Evolutionary conservation across 768 basidiomycete species (phyloP).

Genomic region (Strobilomyces echinocephalus): DNA sequence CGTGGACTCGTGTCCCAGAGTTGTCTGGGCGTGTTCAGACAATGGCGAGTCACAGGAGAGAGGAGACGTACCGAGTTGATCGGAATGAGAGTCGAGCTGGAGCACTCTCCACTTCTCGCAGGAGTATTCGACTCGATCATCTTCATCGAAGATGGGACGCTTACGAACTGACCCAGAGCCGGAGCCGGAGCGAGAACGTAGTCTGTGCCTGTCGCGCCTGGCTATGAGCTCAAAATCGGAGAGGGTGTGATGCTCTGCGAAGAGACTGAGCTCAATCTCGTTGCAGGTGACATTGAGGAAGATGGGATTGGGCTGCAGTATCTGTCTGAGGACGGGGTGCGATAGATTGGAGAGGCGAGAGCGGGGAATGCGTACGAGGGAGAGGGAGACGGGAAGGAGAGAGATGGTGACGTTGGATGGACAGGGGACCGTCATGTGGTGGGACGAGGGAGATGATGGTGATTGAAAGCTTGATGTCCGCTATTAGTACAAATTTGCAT

Average conservation of each 20-base stretch:
- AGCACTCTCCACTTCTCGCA: conserved; percentile 74
- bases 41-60: background rate
- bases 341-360: conserved; percentile 56
- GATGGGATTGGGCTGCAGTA: conserved; percentile 59
- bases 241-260: conserved; percentile 56
- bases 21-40: conserved; percentile 41
- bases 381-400: conserved; percentile 65
- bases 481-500: conserved; percentile 8
- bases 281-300: conserved; percentile 78
- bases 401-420: conserved; percentile 52
- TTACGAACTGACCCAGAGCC: conserved; percentile 33
- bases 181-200: conserved; percentile 40
- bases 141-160: conserved; percentile 26
- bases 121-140: conserved; percentile 59
- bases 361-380: conserved; percentile 72
- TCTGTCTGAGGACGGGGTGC: conserved; percentile 61
- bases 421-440: conserved; percentile 19
- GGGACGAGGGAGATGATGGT: conserved; percentile 1
- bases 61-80: conserved; percentile 51
- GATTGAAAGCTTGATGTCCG: no score
- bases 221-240: conserved; percentile 60
- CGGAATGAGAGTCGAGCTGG: conserved; percentile 76
- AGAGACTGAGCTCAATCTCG: conserved; percentile 71
- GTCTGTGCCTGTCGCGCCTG: conserved; percentile 47
- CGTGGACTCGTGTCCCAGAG: conserved; percentile 68